Evolutionary conservation across 257 asterid species (phyloP), one percentile per base, ranked within the genome.

Genomic region (Solanum medicagineum): DNA sequence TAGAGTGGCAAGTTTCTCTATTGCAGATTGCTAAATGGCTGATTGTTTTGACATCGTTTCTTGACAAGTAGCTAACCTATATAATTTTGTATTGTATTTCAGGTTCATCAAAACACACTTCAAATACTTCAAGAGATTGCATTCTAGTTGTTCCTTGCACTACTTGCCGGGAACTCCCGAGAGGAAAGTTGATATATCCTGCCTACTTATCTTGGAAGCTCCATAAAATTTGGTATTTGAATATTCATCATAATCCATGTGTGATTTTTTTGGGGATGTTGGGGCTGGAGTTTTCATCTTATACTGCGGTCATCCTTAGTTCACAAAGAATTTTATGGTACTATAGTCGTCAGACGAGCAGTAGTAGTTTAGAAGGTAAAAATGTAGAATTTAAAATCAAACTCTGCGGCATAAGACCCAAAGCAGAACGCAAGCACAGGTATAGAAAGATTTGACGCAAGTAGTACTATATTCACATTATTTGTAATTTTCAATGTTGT

Each of bases 71-170:
- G 45, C 83, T 20, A 51, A 53, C 16, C 29, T 63, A 68, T 74
- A 77, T 56, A 85, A 65, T 86, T 85, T 51, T 83, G 84, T 79
- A 8, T 83, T 87, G 77, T 75, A 81, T 83, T 82, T 75, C 97
- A 96, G 98, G 98, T 96, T 90, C 99, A 95, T 84, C 98, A 92
- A 92, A 95, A 96, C 84, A 95, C 99, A 51, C 97, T 95, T 83
- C 95, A 96, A 91, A 93, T 96, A 87, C 99, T 95, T 89, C 93
- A 96, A 90, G 99, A 96, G 87, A 94, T 95, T 17, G 98, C 99
- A 22, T 96, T 93, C 92, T 96, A 92, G 92, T 79, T 62, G 13
- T 81, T 80, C 87, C 55, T 47, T 85, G 68, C 54, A 42, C 51
- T 16, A 57, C 51, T 85, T 63, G 20, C 13, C 57, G 22, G 73